These are phyloP conservation scores for Dalechampia spathulata DNA, from an alignment of 441 rosid genomes.

Conservation along the genomic window DNA sequence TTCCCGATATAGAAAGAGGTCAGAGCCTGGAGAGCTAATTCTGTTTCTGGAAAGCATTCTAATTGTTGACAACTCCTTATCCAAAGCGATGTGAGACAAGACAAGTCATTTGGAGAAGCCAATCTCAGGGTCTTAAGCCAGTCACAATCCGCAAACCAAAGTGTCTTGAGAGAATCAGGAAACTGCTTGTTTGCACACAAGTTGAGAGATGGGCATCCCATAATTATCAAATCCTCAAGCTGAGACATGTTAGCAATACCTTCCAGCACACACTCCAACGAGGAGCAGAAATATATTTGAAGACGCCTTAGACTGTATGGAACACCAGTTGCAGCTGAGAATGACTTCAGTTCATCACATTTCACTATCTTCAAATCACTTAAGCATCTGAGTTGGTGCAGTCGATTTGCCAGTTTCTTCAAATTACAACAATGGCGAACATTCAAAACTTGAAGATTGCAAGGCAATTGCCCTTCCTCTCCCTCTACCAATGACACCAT, in stretches of 20 bases:
- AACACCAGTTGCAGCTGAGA: conserved; percentile 6
- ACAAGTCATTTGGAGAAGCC: conserved; percentile 14
- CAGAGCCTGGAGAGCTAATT: conserved; percentile 11
- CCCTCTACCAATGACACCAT: background rate
- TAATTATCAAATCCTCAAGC: background rate
- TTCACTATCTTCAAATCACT: background rate
- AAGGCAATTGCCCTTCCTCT: background rate
- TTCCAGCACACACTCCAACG: background rate
- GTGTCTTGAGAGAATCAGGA: conserved; percentile 7
- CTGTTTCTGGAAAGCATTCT: conserved; percentile 11
- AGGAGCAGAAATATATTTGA: background rate
- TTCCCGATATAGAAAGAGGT: conserved; percentile 1
- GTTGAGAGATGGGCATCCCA: background rate
- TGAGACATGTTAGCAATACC: background rate
- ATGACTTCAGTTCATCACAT: background rate
- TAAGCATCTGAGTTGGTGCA: background rate
- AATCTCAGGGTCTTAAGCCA: background rate
- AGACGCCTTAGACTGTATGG: background rate
- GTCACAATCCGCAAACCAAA: conserved; percentile 8
- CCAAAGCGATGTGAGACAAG: conserved; percentile 7
- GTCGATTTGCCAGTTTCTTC: background rate
- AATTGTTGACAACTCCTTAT: conserved; percentile 8
- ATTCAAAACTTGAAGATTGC: background rate
- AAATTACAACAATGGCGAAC: background rate
- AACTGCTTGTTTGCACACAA: background rate